Conservation (phyloP, 2,329 filamentous ascomycete genomes). For the Dactylellina parvicollis region DNA sequence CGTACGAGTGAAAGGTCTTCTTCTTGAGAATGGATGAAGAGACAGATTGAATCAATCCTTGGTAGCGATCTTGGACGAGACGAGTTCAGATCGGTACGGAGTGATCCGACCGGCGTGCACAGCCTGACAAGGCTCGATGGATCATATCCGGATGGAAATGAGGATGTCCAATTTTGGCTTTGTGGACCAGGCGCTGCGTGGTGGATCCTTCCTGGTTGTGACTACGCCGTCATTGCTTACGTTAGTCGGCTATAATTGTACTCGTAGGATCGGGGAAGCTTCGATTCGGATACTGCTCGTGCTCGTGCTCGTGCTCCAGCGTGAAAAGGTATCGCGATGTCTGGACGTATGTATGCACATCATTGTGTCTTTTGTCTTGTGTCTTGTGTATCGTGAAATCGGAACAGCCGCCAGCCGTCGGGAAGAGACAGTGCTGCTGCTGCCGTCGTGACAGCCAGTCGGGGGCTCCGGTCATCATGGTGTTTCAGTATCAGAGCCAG, state of each 20-base stretch:
- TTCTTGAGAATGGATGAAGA: neutral
- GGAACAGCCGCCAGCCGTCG: too few relatives aligned
- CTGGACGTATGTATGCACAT: too few relatives aligned
- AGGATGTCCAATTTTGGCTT: neutral
- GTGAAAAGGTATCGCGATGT: too few relatives aligned
- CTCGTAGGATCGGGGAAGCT: too few relatives aligned
- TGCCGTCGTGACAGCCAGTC: neutral
- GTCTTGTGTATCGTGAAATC: too few relatives aligned
- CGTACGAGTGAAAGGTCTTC: too few relatives aligned
- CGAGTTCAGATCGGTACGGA: neutral
- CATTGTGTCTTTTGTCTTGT: too few relatives aligned
- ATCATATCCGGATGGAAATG: neutral
- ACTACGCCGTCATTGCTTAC: constrained; percentile 31
- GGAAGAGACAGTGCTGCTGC: too few relatives aligned
- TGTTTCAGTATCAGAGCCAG: neutral
- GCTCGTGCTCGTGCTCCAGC: too few relatives aligned
- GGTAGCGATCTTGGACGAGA: neutral
- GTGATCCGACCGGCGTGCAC: neutral
- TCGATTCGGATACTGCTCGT: too few relatives aligned
- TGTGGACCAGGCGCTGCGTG: constrained; percentile 11
- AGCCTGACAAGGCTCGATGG: constrained; percentile 39
- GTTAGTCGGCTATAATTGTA: too few relatives aligned
- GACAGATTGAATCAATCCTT: neutral
- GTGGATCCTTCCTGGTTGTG: constrained; percentile 23
- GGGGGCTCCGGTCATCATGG: constrained; percentile 14